Conservation (phyloP, 1,284 basidiomycete species). For the Vanrija sp. region DNA sequence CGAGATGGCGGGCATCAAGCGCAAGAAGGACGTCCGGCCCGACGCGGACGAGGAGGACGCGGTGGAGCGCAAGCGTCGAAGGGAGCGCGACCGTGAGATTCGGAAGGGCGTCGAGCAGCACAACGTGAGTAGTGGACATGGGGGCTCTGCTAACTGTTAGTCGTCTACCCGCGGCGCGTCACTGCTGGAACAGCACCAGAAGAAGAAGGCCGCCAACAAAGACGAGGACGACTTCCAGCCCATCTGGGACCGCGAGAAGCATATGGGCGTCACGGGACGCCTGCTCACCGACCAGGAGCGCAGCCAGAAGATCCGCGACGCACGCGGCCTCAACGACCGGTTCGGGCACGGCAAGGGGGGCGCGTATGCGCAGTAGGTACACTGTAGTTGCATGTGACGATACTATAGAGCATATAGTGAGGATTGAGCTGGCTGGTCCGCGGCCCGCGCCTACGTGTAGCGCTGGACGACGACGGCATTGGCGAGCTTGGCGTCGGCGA, state of each 20-base stretch:
- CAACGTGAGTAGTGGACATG: conserved; percentile 57
- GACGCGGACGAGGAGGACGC: conserved; percentile 50
- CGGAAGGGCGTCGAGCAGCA: conserved; percentile 68
- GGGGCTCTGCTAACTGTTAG: conserved; percentile 47
- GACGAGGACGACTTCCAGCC: conserved; percentile 57
- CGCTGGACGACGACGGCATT: conserved; percentile 85
- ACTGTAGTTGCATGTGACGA: neutral
- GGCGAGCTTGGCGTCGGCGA: conserved; percentile 67
- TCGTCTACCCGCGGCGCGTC: conserved; percentile 62
- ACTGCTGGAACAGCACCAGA: conserved; percentile 64
- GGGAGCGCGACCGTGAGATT: conserved; percentile 64
- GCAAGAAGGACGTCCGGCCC: conserved; percentile 60
- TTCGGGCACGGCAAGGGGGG: conserved; percentile 59
- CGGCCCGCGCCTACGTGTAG: conserved; percentile 45
- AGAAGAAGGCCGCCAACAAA: conserved; percentile 44
- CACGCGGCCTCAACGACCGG: conserved; percentile 70
- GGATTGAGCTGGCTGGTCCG: neutral
- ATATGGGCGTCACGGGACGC: conserved; percentile 78
- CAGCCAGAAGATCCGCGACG: conserved; percentile 69
- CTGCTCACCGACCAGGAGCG: conserved; percentile 80
- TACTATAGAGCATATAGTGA: neutral
- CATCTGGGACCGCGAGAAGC: conserved; percentile 83
- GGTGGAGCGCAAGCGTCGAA: conserved; percentile 53
- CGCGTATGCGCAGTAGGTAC: conserved; percentile 36
- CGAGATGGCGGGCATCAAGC: conserved; percentile 77